These are phyloP conservation scores for Leishmania martiniquensis DNA, from an alignment of 208 protist genomes.

Conservation along the genomic window DNA sequence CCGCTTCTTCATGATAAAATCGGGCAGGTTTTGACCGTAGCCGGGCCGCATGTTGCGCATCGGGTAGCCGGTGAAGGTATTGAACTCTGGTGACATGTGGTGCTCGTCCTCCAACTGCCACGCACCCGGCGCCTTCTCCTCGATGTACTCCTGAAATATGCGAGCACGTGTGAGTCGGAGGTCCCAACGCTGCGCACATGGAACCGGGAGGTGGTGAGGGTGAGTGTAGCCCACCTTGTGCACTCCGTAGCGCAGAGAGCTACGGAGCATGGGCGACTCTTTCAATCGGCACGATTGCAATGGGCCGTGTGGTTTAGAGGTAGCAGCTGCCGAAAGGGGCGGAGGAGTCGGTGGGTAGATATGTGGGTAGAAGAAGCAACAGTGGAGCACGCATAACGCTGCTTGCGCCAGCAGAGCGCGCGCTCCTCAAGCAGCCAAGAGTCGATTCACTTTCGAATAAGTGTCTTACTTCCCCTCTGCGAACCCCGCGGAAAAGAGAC, in stretches of 20 bases:
- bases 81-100: constrained; percentile 89
- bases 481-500: too few relatives aligned
- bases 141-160: constrained; percentile 92
- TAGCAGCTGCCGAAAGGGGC: neutral
- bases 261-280: constrained; percentile 17
- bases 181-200: constrained; percentile 90
- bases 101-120: constrained; percentile 93
- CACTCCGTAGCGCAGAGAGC: constrained; percentile 46
- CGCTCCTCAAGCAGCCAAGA: neutral
- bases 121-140: constrained; percentile 82
- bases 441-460: too few relatives aligned
- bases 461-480: neutral
- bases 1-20: constrained; percentile 90
- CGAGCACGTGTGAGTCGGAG: constrained; percentile 80
- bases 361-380: neutral
- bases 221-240: constrained; percentile 80
- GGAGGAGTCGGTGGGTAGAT: too few relatives aligned
- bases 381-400: neutral
- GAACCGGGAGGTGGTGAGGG: constrained; percentile 69
- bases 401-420: neutral
- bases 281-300: neutral
- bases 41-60: constrained; percentile 89
- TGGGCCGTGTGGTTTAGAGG: neutral
- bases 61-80: constrained; percentile 89
- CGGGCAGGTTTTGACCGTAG: constrained; percentile 84